A percentile compares a stretch with the other conserved stretches of the same genome.
phyloP scores from a whole-genome alignment of 352 stramenopile genomes.

The Globisporangium paroecandrum region DNA sequence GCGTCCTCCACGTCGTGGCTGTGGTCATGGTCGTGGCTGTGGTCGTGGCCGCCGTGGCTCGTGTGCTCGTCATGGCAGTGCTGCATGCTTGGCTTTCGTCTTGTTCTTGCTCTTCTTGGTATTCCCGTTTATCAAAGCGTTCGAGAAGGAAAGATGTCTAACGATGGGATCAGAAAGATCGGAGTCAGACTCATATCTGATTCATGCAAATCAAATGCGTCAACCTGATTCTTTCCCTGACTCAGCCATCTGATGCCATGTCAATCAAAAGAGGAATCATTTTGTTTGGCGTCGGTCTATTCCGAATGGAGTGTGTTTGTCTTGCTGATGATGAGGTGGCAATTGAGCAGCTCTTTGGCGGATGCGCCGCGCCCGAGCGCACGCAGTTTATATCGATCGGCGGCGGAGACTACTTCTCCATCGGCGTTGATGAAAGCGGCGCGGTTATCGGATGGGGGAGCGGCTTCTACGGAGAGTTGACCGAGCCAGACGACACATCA shows the following conservation, averaged over 20 bases:
- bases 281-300: background rate
- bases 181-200: background rate
- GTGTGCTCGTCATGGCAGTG: conserved; percentile 66
- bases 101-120: conserved; percentile 1
- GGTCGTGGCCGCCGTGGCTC: conserved; percentile 41
- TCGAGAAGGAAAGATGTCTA: background rate
- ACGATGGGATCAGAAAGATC: background rate
- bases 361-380: conserved; percentile 21
- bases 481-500: background rate
- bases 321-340: background rate
- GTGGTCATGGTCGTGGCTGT: conserved; percentile 55
- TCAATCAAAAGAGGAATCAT: conserved; percentile 21
- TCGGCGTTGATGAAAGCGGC: conserved; percentile 30
- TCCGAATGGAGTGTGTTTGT: conserved; percentile 18
- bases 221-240: background rate
- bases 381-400: conserved; percentile 24
- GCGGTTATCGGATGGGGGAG: conserved; percentile 56
- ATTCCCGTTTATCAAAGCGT: background rate
- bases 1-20: conserved; percentile 68
- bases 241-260: background rate
- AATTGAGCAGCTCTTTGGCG: conserved; percentile 28
- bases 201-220: background rate
- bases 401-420: conserved; percentile 57
- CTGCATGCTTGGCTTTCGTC: conserved; percentile 30
- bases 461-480: conserved; percentile 65